Percentiles rank a stretch among this genome's conserved stretches.
Evolutionary conservation across 1,139 yeast species (phyloP).

Genomic region (Geotrichum aggregatum): DNA sequence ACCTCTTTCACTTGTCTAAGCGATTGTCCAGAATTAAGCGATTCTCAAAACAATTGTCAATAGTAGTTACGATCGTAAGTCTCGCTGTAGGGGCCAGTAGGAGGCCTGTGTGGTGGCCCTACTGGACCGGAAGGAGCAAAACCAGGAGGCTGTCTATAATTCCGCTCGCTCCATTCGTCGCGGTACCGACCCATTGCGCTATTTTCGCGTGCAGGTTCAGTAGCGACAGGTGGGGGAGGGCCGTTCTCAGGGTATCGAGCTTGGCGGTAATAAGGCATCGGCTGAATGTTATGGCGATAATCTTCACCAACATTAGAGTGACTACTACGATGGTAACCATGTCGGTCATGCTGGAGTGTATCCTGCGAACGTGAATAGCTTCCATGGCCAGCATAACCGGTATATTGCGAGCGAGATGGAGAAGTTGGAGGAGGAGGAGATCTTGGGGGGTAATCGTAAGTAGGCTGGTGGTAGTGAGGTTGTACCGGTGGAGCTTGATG

Average conservation of each 20-base stretch:
- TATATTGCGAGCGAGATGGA: not conserved
- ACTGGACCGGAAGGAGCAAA: not conserved
- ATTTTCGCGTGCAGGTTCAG: not conserved
- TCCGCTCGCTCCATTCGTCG: slow-evolving; percentile 3
- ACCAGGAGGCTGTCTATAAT: not conserved
- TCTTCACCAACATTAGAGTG: not conserved
- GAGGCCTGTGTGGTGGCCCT: slow-evolving; percentile 3
- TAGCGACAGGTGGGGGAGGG: not conserved
- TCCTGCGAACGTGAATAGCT: not conserved
- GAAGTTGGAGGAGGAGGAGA: slow-evolving; percentile 3
- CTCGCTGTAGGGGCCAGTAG: slow-evolving; percentile 1
- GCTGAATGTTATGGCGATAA: no score
- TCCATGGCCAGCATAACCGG: not conserved
- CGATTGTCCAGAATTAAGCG: no score
- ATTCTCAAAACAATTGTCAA: no score
- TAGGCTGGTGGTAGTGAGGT: not conserved
- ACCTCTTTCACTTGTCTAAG: no score
- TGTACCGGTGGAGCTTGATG: not conserved
- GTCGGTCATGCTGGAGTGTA: not conserved
- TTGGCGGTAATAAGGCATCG: not conserved
- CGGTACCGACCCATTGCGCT: not conserved
- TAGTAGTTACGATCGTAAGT: not conserved
- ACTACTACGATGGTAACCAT: slow-evolving; percentile 2
- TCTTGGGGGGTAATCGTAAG: not conserved
- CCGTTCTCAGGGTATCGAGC: not conserved